Evolutionary conservation across 495 filamentous ascomycete species (phyloP), one percentile per base, ranked within the genome.

Genomic region (Aspergillus diversus): DNA sequence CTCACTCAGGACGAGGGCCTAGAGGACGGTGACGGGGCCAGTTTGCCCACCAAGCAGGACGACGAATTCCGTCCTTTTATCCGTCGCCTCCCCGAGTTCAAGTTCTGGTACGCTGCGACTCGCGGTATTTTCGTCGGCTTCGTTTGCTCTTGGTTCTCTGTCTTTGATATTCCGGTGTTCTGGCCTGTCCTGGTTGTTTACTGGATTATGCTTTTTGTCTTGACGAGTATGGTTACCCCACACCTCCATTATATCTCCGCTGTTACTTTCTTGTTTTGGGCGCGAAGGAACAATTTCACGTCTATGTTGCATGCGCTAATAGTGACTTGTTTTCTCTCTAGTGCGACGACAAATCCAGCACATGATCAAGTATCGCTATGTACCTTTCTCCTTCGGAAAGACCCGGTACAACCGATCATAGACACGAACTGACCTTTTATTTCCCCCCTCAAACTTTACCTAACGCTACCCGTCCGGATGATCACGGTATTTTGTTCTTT

Each of bases 321-420:
- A 27, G 12, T 42, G 35, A 17, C 32, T 56, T 39, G 52, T 31
- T 46, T 5, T 33, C 34, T 57, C 34, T 61, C 59, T 66, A 96
- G 92, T 99, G 95, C 86, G 95, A 71, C 89, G 93, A 78, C 95
- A 99, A 79, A 99, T 99, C 63, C 95, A 99, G 83, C 93, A 97
- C 78, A 99, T 99, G 95, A 97, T 99, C 87, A 99, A 98, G 81
- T 99, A 99, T 81, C 92, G 95, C 77, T 99, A 97, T 73, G 92
- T 97, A 33, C 93, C 93, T 46, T 97, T 97, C 83, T 88, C 92
- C 16, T 88, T 97, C 66, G 93, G 93, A 73, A 97, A 97, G 86
- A 84, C 90, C 33, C 85, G 86, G 61, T 97, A 97, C 78, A 74
- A 74, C 63, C 74, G 77, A 21, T 75, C 77, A 73, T 80, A 67